Evolutionary conservation across 768 basidiomycete genomes (phyloP).

Genomic region (Filobasidium floriforme): DNA sequence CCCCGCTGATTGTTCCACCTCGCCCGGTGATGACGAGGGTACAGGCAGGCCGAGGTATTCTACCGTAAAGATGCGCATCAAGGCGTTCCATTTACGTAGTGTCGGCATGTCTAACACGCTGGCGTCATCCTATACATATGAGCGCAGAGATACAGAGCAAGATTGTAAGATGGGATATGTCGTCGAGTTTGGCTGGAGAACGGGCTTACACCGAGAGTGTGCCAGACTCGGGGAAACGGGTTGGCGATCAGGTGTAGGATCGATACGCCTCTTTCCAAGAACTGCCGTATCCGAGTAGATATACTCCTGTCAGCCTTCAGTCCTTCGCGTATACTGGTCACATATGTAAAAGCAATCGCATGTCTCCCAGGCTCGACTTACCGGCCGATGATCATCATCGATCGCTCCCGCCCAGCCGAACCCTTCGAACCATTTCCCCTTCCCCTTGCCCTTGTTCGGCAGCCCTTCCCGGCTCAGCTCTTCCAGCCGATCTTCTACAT

Average conservation of each 20-base stretch:
- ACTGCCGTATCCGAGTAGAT: conserved; percentile 40
- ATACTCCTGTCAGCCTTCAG: neutral
- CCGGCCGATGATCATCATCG: conserved; percentile 86
- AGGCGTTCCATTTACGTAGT: conserved; percentile 79
- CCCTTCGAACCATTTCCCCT: conserved; percentile 30
- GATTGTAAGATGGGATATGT: too few species aligned
- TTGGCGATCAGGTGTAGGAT: conserved; percentile 81
- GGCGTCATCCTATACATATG: conserved; percentile 66
- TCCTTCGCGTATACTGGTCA: too few species aligned
- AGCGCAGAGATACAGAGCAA: too few species aligned
- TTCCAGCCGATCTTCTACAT: conserved; percentile 65
- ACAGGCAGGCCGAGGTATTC: conserved; percentile 65
- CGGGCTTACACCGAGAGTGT: conserved; percentile 59
- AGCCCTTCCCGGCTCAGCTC: conserved; percentile 56
- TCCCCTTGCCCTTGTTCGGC: conserved; percentile 23
- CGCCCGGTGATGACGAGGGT: neutral
- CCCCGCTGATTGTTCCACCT: too few species aligned
- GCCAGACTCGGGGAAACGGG: conserved; percentile 88
- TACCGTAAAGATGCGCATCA: conserved; percentile 75
- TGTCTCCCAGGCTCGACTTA: conserved; percentile 26
- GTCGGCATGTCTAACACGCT: conserved; percentile 75
- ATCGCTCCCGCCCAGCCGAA: conserved; percentile 48
- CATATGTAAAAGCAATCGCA: too few species aligned
- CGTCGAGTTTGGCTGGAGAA: too few species aligned
- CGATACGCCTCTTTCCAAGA: conserved; percentile 71